These are phyloP conservation scores for Aspergillus panamensis DNA, from an alignment of 495 filamentous ascomycete species.

Conservation along the genomic window DNA sequence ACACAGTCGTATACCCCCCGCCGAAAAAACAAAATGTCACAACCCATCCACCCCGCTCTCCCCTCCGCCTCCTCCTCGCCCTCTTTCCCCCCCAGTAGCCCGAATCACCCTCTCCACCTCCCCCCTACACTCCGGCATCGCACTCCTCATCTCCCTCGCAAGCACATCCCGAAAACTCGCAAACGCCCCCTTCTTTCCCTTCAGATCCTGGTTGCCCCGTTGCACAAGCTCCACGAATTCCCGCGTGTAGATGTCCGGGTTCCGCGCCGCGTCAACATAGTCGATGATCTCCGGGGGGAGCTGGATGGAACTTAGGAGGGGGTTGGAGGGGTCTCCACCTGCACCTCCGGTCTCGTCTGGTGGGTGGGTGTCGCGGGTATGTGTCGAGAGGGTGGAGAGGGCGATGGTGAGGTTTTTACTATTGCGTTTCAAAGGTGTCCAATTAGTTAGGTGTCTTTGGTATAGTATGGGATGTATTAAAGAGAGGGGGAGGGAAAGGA, in stretches of 20 bases:
- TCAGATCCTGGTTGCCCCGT: slow-evolving; percentile 75
- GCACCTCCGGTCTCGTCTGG: slow-evolving; percentile 31
- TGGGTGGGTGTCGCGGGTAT: slow-evolving; percentile 39
- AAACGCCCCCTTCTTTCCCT: slow-evolving; percentile 82
- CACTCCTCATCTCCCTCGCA: slow-evolving; percentile 71
- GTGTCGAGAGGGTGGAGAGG: slow-evolving; percentile 37
- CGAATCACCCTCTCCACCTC: slow-evolving; percentile 65
- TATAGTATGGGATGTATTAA: background rate
- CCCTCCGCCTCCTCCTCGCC: background rate
- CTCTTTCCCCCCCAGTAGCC: slow-evolving; percentile 31
- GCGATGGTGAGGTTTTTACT: slow-evolving; percentile 46
- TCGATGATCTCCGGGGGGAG: slow-evolving; percentile 87
- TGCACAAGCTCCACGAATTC: slow-evolving; percentile 93
- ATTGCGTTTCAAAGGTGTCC: background rate
- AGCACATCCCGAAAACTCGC: slow-evolving; percentile 74
- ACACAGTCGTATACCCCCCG: no score
- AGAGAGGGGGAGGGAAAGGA: slow-evolving; percentile 3
- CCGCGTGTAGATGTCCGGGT: slow-evolving; percentile 97
- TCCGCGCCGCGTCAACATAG: slow-evolving; percentile 90
- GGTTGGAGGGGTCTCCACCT: slow-evolving; percentile 45
- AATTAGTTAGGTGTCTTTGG: background rate
- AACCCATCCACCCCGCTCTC: background rate
- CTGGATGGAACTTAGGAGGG: slow-evolving; percentile 45
- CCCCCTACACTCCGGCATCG: slow-evolving; percentile 69
- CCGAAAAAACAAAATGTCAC: background rate